Evolutionary conservation across 352 stramenopile genomes (phyloP).

Genomic region (Thraustotheca clavata): DNA sequence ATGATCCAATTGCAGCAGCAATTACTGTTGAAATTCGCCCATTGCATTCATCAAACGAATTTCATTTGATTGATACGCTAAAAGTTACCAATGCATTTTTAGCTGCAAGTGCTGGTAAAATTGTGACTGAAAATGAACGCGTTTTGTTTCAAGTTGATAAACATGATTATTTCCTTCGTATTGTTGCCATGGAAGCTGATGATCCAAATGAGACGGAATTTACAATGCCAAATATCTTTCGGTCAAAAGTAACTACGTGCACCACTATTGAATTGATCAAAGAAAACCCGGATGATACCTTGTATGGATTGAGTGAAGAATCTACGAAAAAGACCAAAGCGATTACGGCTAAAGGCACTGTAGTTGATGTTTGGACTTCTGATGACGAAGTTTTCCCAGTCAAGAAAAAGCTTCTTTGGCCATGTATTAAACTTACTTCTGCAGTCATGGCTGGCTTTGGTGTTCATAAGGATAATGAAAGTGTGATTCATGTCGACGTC

Average conservation of each 20-base stretch:
- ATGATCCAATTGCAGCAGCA: slow-evolving; percentile 8
- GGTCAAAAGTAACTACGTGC: slow-evolving; percentile 49
- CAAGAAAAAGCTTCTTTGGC: slow-evolving; percentile 83
- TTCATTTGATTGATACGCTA: neutral
- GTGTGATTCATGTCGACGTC: slow-evolving; percentile 57
- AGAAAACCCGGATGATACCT: slow-evolving; percentile 31
- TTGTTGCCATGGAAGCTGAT: slow-evolving; percentile 58
- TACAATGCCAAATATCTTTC: slow-evolving; percentile 78
- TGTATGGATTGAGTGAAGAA: neutral
- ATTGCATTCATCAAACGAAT: slow-evolving; percentile 21
- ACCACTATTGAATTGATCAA: slow-evolving; percentile 49
- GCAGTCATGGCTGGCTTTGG: slow-evolving; percentile 64
- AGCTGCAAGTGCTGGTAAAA: slow-evolving; percentile 43
- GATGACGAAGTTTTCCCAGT: slow-evolving; percentile 86
- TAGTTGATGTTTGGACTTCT: slow-evolving; percentile 69
- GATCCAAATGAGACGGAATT: slow-evolving; percentile 73
- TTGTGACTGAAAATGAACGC: slow-evolving; percentile 74
- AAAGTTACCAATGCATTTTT: slow-evolving; percentile 31
- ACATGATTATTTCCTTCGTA: slow-evolving; percentile 50
- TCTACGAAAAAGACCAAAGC: neutral
- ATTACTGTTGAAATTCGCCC: slow-evolving; percentile 67
- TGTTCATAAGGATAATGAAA: slow-evolving; percentile 61
- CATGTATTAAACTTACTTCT: slow-evolving; percentile 81
- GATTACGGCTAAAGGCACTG: slow-evolving; percentile 3
- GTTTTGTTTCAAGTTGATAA: slow-evolving; percentile 41